Conservation (phyloP, 176 grass and related monocot species). For the Dendrocalamus sinicus region DNA sequence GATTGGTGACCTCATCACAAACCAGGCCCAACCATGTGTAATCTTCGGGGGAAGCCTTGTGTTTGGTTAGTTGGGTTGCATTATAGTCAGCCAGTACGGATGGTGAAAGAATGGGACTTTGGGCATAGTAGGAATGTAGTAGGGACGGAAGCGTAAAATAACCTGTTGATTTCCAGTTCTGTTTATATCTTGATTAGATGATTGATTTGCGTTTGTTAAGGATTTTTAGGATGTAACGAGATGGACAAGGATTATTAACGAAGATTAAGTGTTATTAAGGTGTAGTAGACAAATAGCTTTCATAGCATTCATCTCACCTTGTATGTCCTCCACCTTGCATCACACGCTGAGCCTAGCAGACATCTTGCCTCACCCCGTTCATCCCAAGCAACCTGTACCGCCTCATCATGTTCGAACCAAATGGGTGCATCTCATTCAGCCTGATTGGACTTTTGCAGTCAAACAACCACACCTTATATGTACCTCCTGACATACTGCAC, state of each 20-base stretch:
- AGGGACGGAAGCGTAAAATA: neutral
- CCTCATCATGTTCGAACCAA: no score
- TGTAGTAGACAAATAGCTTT: conserved; percentile 27
- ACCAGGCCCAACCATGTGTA: conserved; percentile 21
- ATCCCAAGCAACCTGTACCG: no score
- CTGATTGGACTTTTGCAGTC: neutral
- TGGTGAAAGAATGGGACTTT: conserved; percentile 18
- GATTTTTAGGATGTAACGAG: neutral
- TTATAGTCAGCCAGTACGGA: neutral
- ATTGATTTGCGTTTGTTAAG: neutral
- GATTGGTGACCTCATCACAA: conserved; percentile 21
- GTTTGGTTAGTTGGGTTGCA: conserved; percentile 22
- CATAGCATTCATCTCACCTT: neutral
- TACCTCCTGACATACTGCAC: neutral
- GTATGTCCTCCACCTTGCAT: neutral
- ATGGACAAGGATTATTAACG: conserved; percentile 9
- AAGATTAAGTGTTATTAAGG: neutral
- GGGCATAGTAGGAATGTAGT: neutral
- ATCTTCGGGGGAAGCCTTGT: neutral
- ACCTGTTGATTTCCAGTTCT: neutral
- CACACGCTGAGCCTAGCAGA: neutral
- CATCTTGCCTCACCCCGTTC: neutral
- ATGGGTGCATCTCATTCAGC: no score
- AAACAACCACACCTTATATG: neutral
- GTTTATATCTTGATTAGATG: conserved; percentile 12